These are phyloP conservation scores for Jackrogersella multiformis DNA, from an alignment of 495 filamentous ascomycete species.

Conservation along the genomic window DNA sequence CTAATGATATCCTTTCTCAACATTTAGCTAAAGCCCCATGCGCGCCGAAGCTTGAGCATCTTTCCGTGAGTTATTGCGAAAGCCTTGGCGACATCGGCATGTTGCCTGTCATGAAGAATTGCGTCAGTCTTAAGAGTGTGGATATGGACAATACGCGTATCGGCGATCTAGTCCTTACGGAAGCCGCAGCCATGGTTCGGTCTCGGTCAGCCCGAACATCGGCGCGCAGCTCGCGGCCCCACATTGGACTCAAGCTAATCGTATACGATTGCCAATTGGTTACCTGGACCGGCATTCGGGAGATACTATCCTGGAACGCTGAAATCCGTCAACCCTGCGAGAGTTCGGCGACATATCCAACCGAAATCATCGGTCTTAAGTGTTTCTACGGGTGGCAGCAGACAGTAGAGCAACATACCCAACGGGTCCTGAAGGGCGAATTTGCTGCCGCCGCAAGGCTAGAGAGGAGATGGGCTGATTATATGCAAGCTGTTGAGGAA, in stretches of 20 bases:
- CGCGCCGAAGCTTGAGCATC: slow-evolving; percentile 72
- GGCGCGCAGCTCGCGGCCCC: slow-evolving; percentile 53
- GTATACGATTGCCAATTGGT: slow-evolving; percentile 90
- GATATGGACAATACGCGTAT: slow-evolving; percentile 96
- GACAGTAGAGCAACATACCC: slow-evolving; percentile 91
- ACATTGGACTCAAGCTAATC: slow-evolving; percentile 75
- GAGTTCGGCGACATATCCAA: slow-evolving; percentile 63
- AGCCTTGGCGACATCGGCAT: slow-evolving; percentile 84
- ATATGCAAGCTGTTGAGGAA: slow-evolving; percentile 92
- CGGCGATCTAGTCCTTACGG: slow-evolving; percentile 85
- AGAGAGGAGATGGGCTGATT: slow-evolving; percentile 91
- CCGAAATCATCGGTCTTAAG: slow-evolving; percentile 83
- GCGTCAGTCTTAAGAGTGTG: slow-evolving; percentile 71
- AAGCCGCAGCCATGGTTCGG: slow-evolving; percentile 80
- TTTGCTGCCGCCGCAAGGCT: slow-evolving; percentile 73
- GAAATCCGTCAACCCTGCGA: slow-evolving; percentile 60
- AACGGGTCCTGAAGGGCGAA: slow-evolving; percentile 81
- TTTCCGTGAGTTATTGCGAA: slow-evolving; percentile 91
- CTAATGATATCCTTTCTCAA: slow-evolving; percentile 74
- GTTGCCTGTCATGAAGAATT: slow-evolving; percentile 81
- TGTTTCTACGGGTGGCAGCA: slow-evolving; percentile 96
- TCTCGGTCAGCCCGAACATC: slow-evolving; percentile 65
- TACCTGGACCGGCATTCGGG: slow-evolving; percentile 91
- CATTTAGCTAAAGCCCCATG: slow-evolving; percentile 78
- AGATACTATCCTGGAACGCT: slow-evolving; percentile 85